Base-by-base conservation (phyloP, 306 rosid genomes). In the Styphnolobium japonicum region DNA sequence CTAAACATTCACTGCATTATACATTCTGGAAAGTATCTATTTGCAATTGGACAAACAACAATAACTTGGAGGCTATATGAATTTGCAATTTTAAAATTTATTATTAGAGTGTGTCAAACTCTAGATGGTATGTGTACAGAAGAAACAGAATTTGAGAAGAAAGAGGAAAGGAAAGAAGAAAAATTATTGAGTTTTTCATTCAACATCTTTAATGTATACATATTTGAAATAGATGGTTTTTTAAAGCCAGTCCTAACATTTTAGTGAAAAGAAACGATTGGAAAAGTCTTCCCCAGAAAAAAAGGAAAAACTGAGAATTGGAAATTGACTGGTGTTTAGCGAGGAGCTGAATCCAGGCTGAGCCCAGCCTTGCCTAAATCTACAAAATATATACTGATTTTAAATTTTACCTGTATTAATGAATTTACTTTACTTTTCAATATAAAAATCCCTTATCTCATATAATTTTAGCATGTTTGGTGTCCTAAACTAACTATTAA, bases 1-100 rank as follows among this genome's bases (percentile, higher is more conserved):
- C 21, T 57, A 19, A n/a, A 6, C 70, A 57, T 46, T 58, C 33
- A 6, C 75, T 74, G 82, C 67, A 34, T 71, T 85, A 66, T 67
- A 60, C 33, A 19, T 62, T 49, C 53, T 77, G 29, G 81, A 80
- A 66, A 36, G 33, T 61, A 48, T 83, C 33, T 45, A 10, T 73
- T 70, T 22, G 64, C 69, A 71, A 15, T 73, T 53, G 46, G 71
- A 52, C 21, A 66, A 57, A 29, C 21, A 71, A 19, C 64, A 72
- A 48, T 72, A 61, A 60, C 42, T 62, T 31, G 37, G n/a, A n/a
- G n/a, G 68, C 49, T 65, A 29, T 73, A 52, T 55, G 34, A 63
- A 64, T 22, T 64, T 64, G 49, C 78, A 63, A 33, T n/a, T 73
- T 65, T 60, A 43, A 75, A 71, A 61, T 76, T 19, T 49, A 10